Conservation (phyloP, 164 flowering plant species). For the Brasenia schreberi region DNA sequence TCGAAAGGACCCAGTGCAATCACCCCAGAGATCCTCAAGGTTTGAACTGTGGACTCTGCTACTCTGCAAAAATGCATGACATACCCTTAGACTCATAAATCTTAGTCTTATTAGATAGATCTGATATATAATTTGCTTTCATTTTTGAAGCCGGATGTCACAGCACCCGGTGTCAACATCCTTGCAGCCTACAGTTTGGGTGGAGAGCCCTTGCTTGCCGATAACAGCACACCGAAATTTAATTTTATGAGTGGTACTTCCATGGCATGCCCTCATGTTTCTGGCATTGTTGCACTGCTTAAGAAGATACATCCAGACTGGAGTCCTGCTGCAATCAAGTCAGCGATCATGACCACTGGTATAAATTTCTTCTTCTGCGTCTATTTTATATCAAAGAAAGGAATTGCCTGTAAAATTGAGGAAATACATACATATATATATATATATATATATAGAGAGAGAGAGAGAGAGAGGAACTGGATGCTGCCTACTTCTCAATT, state of each 20-base stretch:
- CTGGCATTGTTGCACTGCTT: background rate
- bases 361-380: background rate
- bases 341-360: slow-evolving; percentile 2
- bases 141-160: slow-evolving; percentile 5
- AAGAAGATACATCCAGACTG: background rate
- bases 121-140: too few species aligned
- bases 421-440: background rate
- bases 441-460: too few species aligned
- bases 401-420: background rate
- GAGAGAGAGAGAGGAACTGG: too few species aligned
- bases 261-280: background rate
- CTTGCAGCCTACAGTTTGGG: slow-evolving; percentile 19
- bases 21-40: slow-evolving; percentile 38
- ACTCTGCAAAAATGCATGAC: too few species aligned
- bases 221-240: slow-evolving; percentile 24
- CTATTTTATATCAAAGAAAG: background rate
- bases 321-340: slow-evolving; percentile 1
- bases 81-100: too few species aligned
- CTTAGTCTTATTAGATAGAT: too few species aligned
- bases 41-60: background rate
- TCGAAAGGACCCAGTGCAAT: slow-evolving; percentile 49
- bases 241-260: slow-evolving; percentile 22
- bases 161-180: slow-evolving; percentile 6
- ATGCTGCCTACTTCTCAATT: too few species aligned
- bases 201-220: slow-evolving; percentile 36